Evolutionary conservation across 2,329 filamentous ascomycete genomes (phyloP).

Genomic region (Aurifilum marmelostoma): DNA sequence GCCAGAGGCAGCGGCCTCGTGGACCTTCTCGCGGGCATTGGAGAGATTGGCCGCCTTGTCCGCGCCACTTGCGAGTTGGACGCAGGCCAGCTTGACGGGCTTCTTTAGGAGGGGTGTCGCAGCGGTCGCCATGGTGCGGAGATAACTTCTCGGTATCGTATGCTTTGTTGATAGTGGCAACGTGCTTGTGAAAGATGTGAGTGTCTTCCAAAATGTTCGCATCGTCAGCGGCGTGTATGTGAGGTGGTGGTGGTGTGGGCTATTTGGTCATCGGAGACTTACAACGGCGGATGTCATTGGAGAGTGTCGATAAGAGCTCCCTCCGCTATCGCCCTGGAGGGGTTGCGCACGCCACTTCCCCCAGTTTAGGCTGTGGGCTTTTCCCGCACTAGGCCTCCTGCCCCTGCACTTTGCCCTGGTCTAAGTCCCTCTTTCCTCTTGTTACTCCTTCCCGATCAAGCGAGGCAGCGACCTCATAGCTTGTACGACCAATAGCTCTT

Average conservation of each 20-base stretch:
- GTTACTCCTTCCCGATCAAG: slow-evolving; percentile 2
- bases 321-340: slow-evolving; percentile 14
- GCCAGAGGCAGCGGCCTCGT: slow-evolving; percentile 75
- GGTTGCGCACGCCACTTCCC: not conserved
- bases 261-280: slow-evolving; percentile 1
- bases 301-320: slow-evolving; percentile 25
- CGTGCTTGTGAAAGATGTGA: slow-evolving; percentile 14
- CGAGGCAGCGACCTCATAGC: not conserved
- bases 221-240: slow-evolving; percentile 10
- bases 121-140: slow-evolving; percentile 41
- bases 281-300: not conserved
- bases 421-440: not conserved
- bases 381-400: not conserved
- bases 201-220: slow-evolving; percentile 24
- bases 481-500: not conserved
- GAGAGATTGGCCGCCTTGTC: slow-evolving; percentile 86
- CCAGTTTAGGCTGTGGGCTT: not conserved
- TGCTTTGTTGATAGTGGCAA: slow-evolving; percentile 23
- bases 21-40: slow-evolving; percentile 79
- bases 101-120: slow-evolving; percentile 64
- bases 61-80: slow-evolving; percentile 78
- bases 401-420: not conserved
- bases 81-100: slow-evolving; percentile 76
- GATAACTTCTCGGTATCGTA: slow-evolving; percentile 27
- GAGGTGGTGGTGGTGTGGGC: not conserved